Base-by-base conservation (phyloP, 1,284 basidiomycete species). In the Agaricales sp. region DNA sequence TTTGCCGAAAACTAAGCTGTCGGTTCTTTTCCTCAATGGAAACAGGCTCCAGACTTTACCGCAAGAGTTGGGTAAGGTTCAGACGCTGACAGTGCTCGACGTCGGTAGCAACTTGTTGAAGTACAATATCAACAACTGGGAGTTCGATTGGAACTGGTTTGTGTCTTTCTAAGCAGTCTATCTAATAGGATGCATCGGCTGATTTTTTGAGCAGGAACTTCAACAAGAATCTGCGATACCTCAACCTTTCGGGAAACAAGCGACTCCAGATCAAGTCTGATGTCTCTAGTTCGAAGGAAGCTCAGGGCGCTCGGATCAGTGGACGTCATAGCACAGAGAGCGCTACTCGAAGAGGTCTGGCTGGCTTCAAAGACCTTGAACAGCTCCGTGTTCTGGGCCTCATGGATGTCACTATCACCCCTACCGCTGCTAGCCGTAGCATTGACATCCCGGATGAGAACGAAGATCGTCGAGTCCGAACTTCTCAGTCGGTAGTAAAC, bases 71-170 rank as follows among this genome's bases (percentile, higher is more conserved):
- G 86, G 85, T 26, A 89, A 90, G 60, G 75, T 98, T 55, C 78
- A 79, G 60, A 83, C 78, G 51, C 69, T 99, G 57, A 80, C 77
- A 53, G 80, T 88, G 22, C 73, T 99, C 53, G 96, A 99, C 62
- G 96, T 92, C 1, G 94, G 95, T 4, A 94, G 87, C 64, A 99
- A 99, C 63, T 67, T 83, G 48, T 74, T 99, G 66, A 94, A 92
- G 75, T 99, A 99, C 68, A 99, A 99, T 63, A 94, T 98, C 57
- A 89, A 92, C 59, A 99, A 99, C 61, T 95, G 87, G 87, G 91
- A 95, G 61, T 99, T 95, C 66, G 96, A 99, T 68, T 99, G 95
- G 95, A 99, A 99, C 65, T 99, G 96, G 96, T 93, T 55, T 49
- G 75, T 67, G 39, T 43, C 54, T 51, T 51, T 52, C 20, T 30